Conservation (phyloP, 1,139 yeast species). For the Meyerozyma smithsonii region DNA sequence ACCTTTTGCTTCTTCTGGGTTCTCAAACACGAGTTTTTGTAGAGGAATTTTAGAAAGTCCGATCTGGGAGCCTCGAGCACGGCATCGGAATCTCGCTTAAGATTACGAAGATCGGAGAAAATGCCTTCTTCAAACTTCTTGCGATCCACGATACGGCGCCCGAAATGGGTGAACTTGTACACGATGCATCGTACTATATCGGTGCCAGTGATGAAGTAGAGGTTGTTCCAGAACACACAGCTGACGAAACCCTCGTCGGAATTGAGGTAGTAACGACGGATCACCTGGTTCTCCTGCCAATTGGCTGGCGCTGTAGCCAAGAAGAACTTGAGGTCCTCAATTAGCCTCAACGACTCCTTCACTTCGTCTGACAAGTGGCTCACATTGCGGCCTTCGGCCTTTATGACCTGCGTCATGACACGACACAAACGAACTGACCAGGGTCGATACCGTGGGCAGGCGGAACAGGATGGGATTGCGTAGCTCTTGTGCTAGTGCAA, state of each 20-base stretch:
- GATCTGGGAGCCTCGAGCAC: constrained; percentile 85
- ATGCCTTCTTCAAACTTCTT: constrained; percentile 97
- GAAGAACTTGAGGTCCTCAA: constrained; percentile 78
- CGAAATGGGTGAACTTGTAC: constrained; percentile 86
- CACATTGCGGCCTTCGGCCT: not conserved
- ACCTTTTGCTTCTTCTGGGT: constrained; percentile 97
- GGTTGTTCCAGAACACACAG: constrained; percentile 89
- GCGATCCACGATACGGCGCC: constrained; percentile 75
- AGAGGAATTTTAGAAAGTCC: constrained; percentile 76
- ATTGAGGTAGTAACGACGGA: constrained; percentile 78
- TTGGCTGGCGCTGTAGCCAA: constrained; percentile 91
- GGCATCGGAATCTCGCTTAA: constrained; percentile 87
- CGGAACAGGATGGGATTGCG: not conserved
- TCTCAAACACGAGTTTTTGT: constrained; percentile 80
- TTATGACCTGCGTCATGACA: not conserved
- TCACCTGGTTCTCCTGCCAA: constrained; percentile 88
- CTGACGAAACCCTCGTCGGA: constrained; percentile 88
- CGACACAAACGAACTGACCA: not conserved
- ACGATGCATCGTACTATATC: constrained; percentile 92
- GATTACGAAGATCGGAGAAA: constrained; percentile 81
- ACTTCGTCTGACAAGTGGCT: constrained; percentile 19
- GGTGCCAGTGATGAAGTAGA: constrained; percentile 90
- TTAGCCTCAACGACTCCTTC: constrained; percentile 53
- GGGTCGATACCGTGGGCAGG: not conserved
- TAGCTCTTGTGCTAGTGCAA: not conserved